Evolutionary conservation across 179 eudicot species (phyloP), one percentile per base, ranked within the genome.

Genomic region (Silene coronaria): DNA sequence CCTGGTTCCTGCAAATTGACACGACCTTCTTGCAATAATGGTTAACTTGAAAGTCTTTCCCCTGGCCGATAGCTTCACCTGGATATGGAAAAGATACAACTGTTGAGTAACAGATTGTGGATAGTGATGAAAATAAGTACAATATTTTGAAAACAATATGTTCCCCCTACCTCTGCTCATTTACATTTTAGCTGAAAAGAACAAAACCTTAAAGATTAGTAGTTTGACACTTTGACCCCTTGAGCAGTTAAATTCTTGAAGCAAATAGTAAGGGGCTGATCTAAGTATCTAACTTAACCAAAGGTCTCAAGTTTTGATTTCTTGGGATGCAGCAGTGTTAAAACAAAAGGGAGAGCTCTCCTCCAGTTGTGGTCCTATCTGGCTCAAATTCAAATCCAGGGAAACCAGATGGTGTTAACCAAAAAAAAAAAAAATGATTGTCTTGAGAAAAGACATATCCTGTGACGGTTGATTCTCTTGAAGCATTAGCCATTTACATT

Each of bases 1-100:
- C 87, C 87, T 82, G 78, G 98, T 92, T 55, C 98, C 98, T 69
- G 98, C 98, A 79, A 85, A 92, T 68, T 88, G 96, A 57, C 90
- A 87, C 12, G 98, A 92, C 59, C 97, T 79, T 85, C 98, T 89
- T 32, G 98, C 97, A 79, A 91, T 88, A 69, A 93, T 89, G 42
- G 91, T 89, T 69, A 89, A 59, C 38, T 66, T 76, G 82, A 94
- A 90, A 75, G 81, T 83, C 86, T 84, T 84, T 22, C 90, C 97
- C 72, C 85, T 73, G 32, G 83, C 45, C 26, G 89, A 82, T 67
- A 93, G 82, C 77, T 84, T 80, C 38, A 85, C 88, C 97, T 93
- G 87, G 75, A 76, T 58, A 55, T 32, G 64, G 59, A 67, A 34
- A 67, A 53, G 14, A 30, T 27, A 65, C n/a, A 34, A 67, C 36